Percentiles rank a stretch among this genome's conserved stretches.
Evolutionary conservation across 2,329 filamentous ascomycete species (phyloP).

Genomic region (Colletotrichum abscissum): DNA sequence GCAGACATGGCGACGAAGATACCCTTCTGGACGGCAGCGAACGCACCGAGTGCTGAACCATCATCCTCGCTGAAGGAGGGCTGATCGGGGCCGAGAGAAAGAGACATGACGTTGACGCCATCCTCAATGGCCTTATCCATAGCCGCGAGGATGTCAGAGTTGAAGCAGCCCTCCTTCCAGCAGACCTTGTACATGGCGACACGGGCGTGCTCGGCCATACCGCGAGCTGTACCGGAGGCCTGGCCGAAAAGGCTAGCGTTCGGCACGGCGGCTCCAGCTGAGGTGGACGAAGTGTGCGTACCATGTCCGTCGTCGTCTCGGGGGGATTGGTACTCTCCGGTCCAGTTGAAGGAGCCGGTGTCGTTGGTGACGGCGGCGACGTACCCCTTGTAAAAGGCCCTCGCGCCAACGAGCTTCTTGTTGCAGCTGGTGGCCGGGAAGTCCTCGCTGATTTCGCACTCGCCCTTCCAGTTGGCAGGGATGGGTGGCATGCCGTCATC

Average conservation of each 20-base stretch:
- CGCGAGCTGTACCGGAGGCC: conserved; percentile 22
- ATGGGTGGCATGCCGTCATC: conserved; percentile 28
- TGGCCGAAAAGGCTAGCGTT: conserved; percentile 12
- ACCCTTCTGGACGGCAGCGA: conserved; percentile 7
- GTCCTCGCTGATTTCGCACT: conserved; percentile 18
- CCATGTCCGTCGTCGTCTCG: conserved; percentile 19
- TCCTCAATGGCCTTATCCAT: conserved; percentile 27
- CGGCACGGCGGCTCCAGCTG: background rate
- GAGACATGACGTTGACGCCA: conserved; percentile 22
- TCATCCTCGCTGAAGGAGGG: background rate
- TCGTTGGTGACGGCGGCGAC: background rate
- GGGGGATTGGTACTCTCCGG: background rate
- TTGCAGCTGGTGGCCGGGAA: conserved; percentile 29
- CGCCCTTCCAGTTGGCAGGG: conserved; percentile 27
- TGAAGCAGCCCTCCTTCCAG: conserved; percentile 4
- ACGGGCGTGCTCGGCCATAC: conserved; percentile 15
- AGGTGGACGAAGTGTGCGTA: conserved; percentile 20
- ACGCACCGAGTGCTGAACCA: background rate
- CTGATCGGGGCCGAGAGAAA: conserved; percentile 2
- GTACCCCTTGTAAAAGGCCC: conserved; percentile 19
- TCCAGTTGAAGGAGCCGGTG: conserved; percentile 6
- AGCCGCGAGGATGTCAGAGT: conserved; percentile 15
- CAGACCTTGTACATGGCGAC: conserved; percentile 27
- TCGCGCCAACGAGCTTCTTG: conserved; percentile 34
- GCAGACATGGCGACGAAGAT: conserved; percentile 9